Evolutionary conservation across 768 basidiomycete genomes (phyloP).

Genomic region (Tulasnella sp.): DNA sequence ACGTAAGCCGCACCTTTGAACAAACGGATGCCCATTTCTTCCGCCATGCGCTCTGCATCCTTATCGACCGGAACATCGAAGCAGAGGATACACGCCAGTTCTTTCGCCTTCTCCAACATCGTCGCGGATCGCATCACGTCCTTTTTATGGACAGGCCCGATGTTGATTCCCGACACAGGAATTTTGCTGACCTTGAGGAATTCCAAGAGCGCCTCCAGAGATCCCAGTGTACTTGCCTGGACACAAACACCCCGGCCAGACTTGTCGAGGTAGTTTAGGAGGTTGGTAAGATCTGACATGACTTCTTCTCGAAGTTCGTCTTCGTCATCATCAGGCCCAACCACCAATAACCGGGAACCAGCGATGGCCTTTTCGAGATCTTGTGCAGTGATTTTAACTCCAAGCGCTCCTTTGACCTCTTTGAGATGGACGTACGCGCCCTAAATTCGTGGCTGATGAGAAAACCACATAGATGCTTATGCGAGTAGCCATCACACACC

Average conservation of each 20-base stretch:
- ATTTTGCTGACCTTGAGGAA: slow-evolving; percentile 94
- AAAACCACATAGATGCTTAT: not conserved
- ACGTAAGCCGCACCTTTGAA: slow-evolving; percentile 67
- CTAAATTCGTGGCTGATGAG: slow-evolving; percentile 33
- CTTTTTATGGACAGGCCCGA: slow-evolving; percentile 92
- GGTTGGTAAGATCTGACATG: slow-evolving; percentile 87
- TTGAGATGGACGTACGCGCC: slow-evolving; percentile 96
- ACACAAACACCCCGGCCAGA: slow-evolving; percentile 96
- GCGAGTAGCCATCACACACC: slow-evolving; percentile 34
- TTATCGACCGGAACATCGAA: slow-evolving; percentile 94
- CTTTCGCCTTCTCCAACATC: slow-evolving; percentile 94
- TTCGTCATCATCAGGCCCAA: slow-evolving; percentile 93
- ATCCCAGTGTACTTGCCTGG: slow-evolving; percentile 93
- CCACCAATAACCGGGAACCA: slow-evolving; percentile 85
- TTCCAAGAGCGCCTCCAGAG: slow-evolving; percentile 90
- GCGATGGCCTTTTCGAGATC: slow-evolving; percentile 98
- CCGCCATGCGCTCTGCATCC: slow-evolving; percentile 83
- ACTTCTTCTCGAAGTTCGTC: slow-evolving; percentile 90
- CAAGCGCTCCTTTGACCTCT: slow-evolving; percentile 91
- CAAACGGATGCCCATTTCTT: slow-evolving; percentile 86
- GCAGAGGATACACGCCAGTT: slow-evolving; percentile 88
- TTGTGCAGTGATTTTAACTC: slow-evolving; percentile 89
- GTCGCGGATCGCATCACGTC: slow-evolving; percentile 86
- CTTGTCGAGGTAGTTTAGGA: slow-evolving; percentile 86
- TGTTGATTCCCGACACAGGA: slow-evolving; percentile 94